Conservation (phyloP, 345 rosid species). For the Eucalyptus cloeziana region DNA sequence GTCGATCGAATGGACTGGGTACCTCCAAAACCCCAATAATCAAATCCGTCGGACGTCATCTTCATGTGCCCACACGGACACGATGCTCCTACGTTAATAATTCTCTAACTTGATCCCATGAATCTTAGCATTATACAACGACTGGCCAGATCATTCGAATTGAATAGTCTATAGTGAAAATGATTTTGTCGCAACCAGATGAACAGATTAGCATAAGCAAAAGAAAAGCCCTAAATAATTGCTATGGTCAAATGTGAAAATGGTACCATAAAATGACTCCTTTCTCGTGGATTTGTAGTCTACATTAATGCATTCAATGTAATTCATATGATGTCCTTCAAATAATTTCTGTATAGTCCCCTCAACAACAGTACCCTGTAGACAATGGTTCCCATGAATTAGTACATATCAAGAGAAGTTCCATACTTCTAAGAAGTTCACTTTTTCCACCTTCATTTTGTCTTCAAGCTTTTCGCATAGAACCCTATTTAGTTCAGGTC, state of each 20-base stretch:
- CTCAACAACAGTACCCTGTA: conserved; percentile 93
- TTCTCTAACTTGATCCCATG: neutral
- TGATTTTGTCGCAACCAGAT: neutral
- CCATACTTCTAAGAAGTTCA: neutral
- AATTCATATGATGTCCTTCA: conserved; percentile 98
- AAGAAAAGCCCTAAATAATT: neutral
- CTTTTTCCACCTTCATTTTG: conserved; percentile 73
- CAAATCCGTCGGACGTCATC: neutral
- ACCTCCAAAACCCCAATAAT: neutral
- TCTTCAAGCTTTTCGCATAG: conserved; percentile 93
- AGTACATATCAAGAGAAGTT: neutral
- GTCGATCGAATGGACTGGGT: neutral
- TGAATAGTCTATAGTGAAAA: neutral
- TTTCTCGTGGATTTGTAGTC: conserved; percentile 90
- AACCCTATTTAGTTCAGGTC: conserved; percentile 71
- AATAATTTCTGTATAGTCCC: conserved; percentile 92
- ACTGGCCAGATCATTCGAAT: neutral
- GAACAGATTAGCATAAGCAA: neutral
- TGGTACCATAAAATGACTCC: conserved; percentile 90
- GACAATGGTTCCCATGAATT: neutral
- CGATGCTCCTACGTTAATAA: neutral
- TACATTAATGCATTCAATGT: conserved; percentile 91
- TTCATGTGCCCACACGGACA: neutral
- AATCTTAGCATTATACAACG: neutral
- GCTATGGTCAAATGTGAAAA: neutral